Percentiles rank a stretch among this genome's conserved stretches.
These are phyloP conservation scores for Phaeoacremonium minimum DNA, from an alignment of 2,329 filamentous ascomycete genomes.

Conservation along the genomic window DNA sequence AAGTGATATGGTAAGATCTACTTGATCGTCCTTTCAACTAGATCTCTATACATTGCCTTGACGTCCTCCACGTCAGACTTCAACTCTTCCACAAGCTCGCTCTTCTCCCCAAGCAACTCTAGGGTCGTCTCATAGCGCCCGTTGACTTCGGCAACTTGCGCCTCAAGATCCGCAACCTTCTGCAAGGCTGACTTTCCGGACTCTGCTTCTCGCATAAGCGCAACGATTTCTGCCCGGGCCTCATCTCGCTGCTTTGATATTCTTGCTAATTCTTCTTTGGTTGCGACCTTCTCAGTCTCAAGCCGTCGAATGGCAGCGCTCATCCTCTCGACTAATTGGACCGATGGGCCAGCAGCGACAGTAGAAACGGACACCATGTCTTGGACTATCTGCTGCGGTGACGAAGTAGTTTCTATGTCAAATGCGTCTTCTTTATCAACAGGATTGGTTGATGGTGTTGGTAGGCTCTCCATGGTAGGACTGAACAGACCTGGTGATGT, in stretches of 20 bases:
- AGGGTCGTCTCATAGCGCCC: slow-evolving; percentile 84
- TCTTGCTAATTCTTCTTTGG: slow-evolving; percentile 78
- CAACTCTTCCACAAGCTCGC: slow-evolving; percentile 87
- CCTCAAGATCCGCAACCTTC: slow-evolving; percentile 62
- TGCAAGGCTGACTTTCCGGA: slow-evolving; percentile 56
- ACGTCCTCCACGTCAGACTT: slow-evolving; percentile 84
- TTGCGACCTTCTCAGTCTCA: slow-evolving; percentile 85
- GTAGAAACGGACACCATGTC: slow-evolving; percentile 89
- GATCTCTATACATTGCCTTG: slow-evolving; percentile 92
- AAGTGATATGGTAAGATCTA: slow-evolving; percentile 29
- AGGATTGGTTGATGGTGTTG: slow-evolving; percentile 35
- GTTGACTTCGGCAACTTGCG: slow-evolving; percentile 64
- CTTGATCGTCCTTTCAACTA: slow-evolving; percentile 80
- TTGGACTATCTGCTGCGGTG: slow-evolving; percentile 66
- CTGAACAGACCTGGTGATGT: slow-evolving; percentile 33
- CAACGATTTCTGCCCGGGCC: slow-evolving; percentile 85
- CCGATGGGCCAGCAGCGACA: slow-evolving; percentile 82
- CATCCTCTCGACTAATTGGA: slow-evolving; percentile 95
- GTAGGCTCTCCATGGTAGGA: slow-evolving; percentile 40
- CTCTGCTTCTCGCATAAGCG: slow-evolving; percentile 83
- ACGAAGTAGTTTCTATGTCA: slow-evolving; percentile 51
- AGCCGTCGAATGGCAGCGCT: slow-evolving; percentile 86
- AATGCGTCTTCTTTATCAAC: slow-evolving; percentile 43
- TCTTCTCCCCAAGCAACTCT: slow-evolving; percentile 95
- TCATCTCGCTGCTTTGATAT: slow-evolving; percentile 86